Evolutionary conservation across 2,329 filamentous ascomycete species (phyloP), one percentile per base, ranked within the genome.

Genomic region (Colletotrichum graminicola): DNA sequence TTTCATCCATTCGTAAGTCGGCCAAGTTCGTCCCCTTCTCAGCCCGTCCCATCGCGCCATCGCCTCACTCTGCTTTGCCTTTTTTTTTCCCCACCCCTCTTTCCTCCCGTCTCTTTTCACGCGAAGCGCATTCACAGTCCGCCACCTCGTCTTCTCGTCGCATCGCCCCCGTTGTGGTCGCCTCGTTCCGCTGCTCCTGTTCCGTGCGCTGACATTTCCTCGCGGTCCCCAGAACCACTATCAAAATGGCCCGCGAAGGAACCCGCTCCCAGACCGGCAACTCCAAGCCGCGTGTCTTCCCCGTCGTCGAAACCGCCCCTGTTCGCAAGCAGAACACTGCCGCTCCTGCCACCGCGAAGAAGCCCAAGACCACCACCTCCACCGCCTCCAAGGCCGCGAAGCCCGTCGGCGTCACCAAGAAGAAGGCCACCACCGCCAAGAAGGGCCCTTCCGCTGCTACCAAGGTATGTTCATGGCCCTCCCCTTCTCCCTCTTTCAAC

Each of bases 231-330:
- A 29, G 54, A 45, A 47, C 36, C 57, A 41, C 11, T 21, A 45
- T 54, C 49, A 64, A 75, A 71, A 87, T 87, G 85, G 79, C 82
- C 75, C 84, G 84, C 77, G 85, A 86, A 81, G 84, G 84, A 75
- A 87, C 85, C 65, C 84, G 85, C 78, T 87, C 86, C 61, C 79
- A 80, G 75, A 87, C 85, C 45, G 85, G 85, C 82, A 84, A 85
- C 80, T 84, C 85, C 73, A 84, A 83, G 78, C 86, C 87, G 73
- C 85, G 87, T 77, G 80, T 88, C 77, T 84, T 88, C 77, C 78
- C 81, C 71, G 80, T 82, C 55, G 77, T 87, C 76, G 85, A 88
- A 77, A 85, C 84, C 18, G 81, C 79, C 54, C 84, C 85, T 32
- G 79, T 80, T 72, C 82, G 85, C 76, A 82, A 82, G 79, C 82